Conservation (phyloP, 208 protist genomes). For the Crithidia expoeki region DNA sequence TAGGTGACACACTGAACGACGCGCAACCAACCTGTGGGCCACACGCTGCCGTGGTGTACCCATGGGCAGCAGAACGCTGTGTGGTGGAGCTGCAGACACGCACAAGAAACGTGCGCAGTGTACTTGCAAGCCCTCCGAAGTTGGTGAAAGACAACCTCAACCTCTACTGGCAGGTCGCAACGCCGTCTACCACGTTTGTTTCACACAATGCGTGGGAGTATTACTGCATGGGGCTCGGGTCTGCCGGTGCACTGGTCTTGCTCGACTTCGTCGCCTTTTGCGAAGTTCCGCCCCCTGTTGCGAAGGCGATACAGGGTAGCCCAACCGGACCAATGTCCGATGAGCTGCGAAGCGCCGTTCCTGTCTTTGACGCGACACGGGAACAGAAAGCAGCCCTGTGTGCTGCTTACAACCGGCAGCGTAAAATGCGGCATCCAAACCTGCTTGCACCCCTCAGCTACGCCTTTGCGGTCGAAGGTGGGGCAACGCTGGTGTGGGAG, state of each 20-base stretch:
- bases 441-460: constrained; percentile 7
- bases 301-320: constrained; percentile 12
- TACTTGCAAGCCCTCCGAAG: constrained; percentile 1
- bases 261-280: neutral
- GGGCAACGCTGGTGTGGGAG: constrained; percentile 36
- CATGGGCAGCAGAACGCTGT: neutral
- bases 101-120: neutral
- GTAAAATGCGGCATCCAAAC: constrained; percentile 15
- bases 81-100: neutral
- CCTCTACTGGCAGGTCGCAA: constrained; percentile 9
- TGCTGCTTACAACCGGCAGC: neutral
- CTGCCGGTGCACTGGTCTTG: neutral
- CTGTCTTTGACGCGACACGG: constrained; percentile 4
- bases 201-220: neutral
- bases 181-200: neutral
- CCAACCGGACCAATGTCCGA: constrained; percentile 16
- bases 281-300: constrained; percentile 11
- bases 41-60: neutral
- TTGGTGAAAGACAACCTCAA: constrained; percentile 10
- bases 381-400: neutral
- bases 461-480: constrained; percentile 13
- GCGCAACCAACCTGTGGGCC: neutral
- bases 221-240: neutral
- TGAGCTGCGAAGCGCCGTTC: constrained; percentile 19
- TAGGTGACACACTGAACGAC: neutral